Base-by-base conservation (phyloP, 169 alveolate species). In the Eimeria necatrix region DNA sequence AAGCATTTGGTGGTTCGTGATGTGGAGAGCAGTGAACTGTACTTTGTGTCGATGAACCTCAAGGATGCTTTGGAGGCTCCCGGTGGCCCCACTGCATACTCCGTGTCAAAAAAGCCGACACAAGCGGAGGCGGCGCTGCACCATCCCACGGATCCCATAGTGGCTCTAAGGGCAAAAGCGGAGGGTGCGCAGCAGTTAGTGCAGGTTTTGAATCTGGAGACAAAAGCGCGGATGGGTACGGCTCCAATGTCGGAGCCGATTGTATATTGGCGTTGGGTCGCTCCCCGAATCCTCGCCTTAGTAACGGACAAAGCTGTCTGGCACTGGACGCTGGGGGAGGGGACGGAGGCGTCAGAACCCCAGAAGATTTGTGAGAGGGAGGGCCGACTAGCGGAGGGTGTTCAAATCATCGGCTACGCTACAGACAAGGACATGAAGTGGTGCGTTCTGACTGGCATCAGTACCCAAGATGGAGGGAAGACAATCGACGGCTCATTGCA, bases 111-210 rank as follows among this genome's bases (percentile, higher is more conserved):
- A 96, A 98, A 98, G 96, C 99, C 99, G 64, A 98, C 98, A 98
- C 99, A 98, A 97, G 99, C 99, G 53, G 99, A 99, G 91, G 98
- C 98, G 41, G 99, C 99, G n/a, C 95, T 99, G 95, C 98, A 98
- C 98, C 99, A 99, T 96, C 99, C 99, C 8, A 90, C 96, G 71
- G 98, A 98, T 91, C 98, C 98, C 94, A 97, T 98, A 84, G 98
- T 99, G 90, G 99, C 99, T 18, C 97, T 98, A 83, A 97, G 99
- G 95, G 99, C 99, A 4, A 93, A 84, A 90, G 81, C 89, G 24
- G 97, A 94, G 16, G 91, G 85, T 0, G 96, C 97, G 20, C 98
- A 96, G 22, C 97, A 96, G 48, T 76, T 96, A 60, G 95, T 98
- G 48, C 98, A 99, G 98, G 98, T 99, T 53, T 98, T 97, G 97